phyloP scores from a whole-genome alignment of 768 basidiomycete species.

The Mrakia gelida region DNA sequence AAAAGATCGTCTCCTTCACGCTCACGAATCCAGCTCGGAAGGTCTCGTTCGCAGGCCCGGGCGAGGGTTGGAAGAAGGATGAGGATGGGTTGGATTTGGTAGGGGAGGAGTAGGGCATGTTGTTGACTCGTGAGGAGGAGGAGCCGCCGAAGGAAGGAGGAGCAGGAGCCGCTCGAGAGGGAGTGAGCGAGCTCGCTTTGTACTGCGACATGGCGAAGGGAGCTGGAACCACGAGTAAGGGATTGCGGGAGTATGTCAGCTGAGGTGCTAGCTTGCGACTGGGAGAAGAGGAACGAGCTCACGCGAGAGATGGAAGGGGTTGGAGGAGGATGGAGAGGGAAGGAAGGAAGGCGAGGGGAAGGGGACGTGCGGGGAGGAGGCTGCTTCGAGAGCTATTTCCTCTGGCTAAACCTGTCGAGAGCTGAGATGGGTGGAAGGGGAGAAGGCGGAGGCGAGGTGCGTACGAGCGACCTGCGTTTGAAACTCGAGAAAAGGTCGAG shows the following conservation, averaged over 20 bases:
- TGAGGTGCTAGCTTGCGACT: neutral
- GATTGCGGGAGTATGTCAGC: neutral
- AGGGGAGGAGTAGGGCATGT: neutral
- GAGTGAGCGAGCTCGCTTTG: slow-evolving; percentile 23
- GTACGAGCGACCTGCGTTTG: neutral
- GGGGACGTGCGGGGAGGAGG: neutral
- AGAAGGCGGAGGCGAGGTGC: neutral
- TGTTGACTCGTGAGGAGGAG: neutral
- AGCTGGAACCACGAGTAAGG: neutral
- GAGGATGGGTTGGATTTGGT: neutral
- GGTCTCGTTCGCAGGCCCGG: neutral
- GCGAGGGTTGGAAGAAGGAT: neutral
- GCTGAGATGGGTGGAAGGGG: neutral
- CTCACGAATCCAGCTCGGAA: slow-evolving; percentile 59
- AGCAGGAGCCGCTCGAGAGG: slow-evolving; percentile 29
- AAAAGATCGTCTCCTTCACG: slow-evolving; percentile 91
- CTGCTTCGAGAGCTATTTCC: neutral
- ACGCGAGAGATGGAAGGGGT: neutral
- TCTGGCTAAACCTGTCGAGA: neutral
- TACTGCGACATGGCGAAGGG: neutral
- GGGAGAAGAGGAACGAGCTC: neutral
- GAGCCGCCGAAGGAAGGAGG: slow-evolving; percentile 18
- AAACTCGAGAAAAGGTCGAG: neutral
- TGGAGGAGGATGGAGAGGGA: neutral
- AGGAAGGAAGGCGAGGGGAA: neutral